Evolutionary conservation across 2,329 filamentous ascomycete species (phyloP).

Genomic region (Mycosphaerella sp.): DNA sequence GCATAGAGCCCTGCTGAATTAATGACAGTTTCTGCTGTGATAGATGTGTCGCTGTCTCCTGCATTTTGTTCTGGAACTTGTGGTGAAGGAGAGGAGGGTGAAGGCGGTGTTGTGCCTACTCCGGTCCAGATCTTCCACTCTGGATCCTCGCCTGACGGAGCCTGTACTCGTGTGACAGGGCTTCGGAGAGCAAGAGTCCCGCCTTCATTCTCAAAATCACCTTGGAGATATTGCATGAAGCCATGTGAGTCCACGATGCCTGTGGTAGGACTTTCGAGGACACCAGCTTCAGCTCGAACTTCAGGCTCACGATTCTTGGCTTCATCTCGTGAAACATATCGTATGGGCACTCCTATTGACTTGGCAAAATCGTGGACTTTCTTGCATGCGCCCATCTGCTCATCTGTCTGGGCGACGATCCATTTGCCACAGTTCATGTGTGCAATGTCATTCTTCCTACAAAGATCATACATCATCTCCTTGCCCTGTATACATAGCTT

Average conservation of each 20-base stretch:
- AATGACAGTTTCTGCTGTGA: slow-evolving; percentile 71
- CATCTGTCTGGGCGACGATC: slow-evolving; percentile 79
- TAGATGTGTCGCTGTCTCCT: slow-evolving; percentile 39
- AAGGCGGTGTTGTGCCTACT: slow-evolving; percentile 17
- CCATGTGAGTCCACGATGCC: slow-evolving; percentile 87
- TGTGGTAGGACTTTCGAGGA: slow-evolving; percentile 77
- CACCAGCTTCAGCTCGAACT: slow-evolving; percentile 64
- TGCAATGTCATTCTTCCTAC: slow-evolving; percentile 59
- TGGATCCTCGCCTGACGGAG: slow-evolving; percentile 39
- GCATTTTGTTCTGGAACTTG: slow-evolving; percentile 33
- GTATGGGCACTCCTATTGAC: slow-evolving; percentile 59
- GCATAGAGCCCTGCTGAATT: slow-evolving; percentile 83
- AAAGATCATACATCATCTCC: slow-evolving; percentile 71
- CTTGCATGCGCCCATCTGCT: slow-evolving; percentile 60
- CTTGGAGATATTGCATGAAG: slow-evolving; percentile 74
- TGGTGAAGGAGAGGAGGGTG: slow-evolving; percentile 22
- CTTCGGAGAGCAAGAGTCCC: slow-evolving; percentile 68
- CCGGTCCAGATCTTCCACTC: slow-evolving; percentile 65
- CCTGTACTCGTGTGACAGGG: slow-evolving; percentile 56
- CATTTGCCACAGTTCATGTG: slow-evolving; percentile 80
- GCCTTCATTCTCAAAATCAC: slow-evolving; percentile 67
- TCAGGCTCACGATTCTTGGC: slow-evolving; percentile 63
- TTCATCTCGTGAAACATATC: slow-evolving; percentile 61
- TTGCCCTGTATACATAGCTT: slow-evolving; percentile 73
- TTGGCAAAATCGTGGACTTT: slow-evolving; percentile 51